These are phyloP conservation scores for Pholiota molesta DNA, from an alignment of 768 basidiomycete genomes.

Conservation along the genomic window DNA sequence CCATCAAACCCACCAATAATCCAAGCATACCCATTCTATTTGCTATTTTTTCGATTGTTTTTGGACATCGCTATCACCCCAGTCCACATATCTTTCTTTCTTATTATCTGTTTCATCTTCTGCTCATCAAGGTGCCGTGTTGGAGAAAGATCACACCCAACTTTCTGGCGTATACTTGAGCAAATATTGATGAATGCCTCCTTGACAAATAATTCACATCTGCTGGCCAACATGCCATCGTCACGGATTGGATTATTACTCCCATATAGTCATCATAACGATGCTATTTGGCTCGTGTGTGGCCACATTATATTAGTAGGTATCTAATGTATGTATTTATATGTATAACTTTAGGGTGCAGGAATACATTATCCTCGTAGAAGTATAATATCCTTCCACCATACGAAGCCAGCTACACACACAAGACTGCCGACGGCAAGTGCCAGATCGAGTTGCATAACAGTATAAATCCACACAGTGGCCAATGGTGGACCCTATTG, in stretches of 20 bases:
- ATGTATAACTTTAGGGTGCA: neutral
- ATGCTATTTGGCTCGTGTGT: neutral
- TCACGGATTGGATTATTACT: conserved; percentile 3
- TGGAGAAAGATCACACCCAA: conserved; percentile 62
- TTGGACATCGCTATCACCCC: neutral
- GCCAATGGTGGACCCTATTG: conserved; percentile 74
- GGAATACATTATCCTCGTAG: conserved; percentile 3
- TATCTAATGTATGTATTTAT: neutral
- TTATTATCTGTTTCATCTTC: conserved; percentile 9
- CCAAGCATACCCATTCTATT: neutral
- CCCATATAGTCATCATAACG: neutral
- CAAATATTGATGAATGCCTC: conserved; percentile 47
- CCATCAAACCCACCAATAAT: neutral
- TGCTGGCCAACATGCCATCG: neutral
- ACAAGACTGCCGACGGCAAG: conserved; percentile 61
- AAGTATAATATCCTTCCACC: conserved; percentile 64
- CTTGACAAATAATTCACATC: conserved; percentile 3
- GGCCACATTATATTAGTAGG: conserved; percentile 5
- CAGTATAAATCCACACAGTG: conserved; percentile 77
- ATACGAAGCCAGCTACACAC: conserved; percentile 56
- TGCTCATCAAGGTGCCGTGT: conserved; percentile 82
- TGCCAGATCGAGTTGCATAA: conserved; percentile 69
- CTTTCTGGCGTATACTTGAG: conserved; percentile 76
- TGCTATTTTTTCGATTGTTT: neutral
- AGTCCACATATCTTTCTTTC: neutral